These are phyloP conservation scores for Amesomyces nigricolor DNA, from an alignment of 2,329 filamentous ascomycete genomes.

Conservation along the genomic window DNA sequence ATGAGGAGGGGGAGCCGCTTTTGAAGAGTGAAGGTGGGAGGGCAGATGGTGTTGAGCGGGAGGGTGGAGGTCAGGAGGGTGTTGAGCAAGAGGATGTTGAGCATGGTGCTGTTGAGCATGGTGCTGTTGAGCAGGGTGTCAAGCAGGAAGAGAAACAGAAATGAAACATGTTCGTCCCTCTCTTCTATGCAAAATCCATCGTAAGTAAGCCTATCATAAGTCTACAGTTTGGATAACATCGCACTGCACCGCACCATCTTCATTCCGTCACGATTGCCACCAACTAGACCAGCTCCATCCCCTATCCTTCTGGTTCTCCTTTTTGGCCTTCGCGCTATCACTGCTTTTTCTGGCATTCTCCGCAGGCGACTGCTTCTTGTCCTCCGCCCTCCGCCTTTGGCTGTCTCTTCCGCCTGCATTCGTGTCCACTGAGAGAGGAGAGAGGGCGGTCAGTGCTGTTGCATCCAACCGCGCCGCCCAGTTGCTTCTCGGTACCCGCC, in stretches of 20 bases:
- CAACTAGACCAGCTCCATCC: slow-evolving; percentile 20
- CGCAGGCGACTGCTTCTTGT: background rate
- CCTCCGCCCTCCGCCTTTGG: background rate
- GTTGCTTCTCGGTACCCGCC: background rate
- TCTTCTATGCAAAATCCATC: no score
- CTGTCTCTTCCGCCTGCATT: background rate
- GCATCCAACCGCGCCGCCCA: background rate
- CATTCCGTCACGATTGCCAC: slow-evolving; percentile 13
- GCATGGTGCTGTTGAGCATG: background rate
- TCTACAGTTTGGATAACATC: no score
- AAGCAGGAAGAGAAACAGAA: no score
- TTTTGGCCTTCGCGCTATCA: slow-evolving; percentile 1
- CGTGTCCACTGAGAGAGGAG: background rate
- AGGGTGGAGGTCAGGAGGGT: no score
- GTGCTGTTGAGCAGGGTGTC: background rate
- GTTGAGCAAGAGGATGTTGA: background rate
- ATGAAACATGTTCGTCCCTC: no score
- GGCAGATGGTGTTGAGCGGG: background rate
- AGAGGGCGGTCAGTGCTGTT: background rate
- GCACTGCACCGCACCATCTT: background rate
- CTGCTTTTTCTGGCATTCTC: background rate
- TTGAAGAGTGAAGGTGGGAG: background rate
- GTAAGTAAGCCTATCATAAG: no score
- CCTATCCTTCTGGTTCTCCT: slow-evolving; percentile 15
- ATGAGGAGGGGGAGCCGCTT: slow-evolving; percentile 71